Evolutionary conservation across 2,329 filamentous ascomycete species (phyloP).

Genomic region (Ophiostoma quercus): DNA sequence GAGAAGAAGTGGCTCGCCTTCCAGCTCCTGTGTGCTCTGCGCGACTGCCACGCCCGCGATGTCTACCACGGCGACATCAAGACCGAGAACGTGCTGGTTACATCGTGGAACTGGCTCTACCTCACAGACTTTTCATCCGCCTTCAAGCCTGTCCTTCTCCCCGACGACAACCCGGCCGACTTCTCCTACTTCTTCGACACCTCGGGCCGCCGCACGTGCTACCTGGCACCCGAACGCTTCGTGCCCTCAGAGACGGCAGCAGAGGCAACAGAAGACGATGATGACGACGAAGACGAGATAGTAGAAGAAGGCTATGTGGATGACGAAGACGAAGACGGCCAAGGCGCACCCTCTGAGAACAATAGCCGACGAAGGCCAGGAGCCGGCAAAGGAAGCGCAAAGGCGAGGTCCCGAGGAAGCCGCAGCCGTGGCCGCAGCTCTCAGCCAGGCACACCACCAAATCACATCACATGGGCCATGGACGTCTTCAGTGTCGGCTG

Average conservation of each 20-base stretch:
- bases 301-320: conserved; percentile 45
- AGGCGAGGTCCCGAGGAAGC: background rate
- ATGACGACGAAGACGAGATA: conserved; percentile 43
- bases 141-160: conserved; percentile 89
- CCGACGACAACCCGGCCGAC: conserved; percentile 93
- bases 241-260: conserved; percentile 60
- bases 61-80: conserved; percentile 98
- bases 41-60: conserved; percentile 83
- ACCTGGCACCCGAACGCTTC: conserved; percentile 91
- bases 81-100: conserved; percentile 93
- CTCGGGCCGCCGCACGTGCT: conserved; percentile 85
- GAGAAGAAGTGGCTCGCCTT: conserved; percentile 99
- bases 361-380: background rate
- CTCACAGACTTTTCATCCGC: conserved; percentile 94
- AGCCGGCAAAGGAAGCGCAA: background rate
- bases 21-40: conserved; percentile 83
- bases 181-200: conserved; percentile 98
- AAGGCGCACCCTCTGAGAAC: background rate
- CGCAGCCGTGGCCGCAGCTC: background rate
- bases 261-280: conserved; percentile 10
- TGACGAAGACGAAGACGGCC: conserved; percentile 14
- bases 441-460: conserved; percentile 19
- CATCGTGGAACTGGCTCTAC: conserved; percentile 99
- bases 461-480: conserved; percentile 76
- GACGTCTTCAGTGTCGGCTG: conserved; percentile 96